Evolutionary conservation across 495 filamentous ascomycete species (phyloP), one percentile per base, ranked within the genome.

Genomic region (Hypoxylon fuscum): DNA sequence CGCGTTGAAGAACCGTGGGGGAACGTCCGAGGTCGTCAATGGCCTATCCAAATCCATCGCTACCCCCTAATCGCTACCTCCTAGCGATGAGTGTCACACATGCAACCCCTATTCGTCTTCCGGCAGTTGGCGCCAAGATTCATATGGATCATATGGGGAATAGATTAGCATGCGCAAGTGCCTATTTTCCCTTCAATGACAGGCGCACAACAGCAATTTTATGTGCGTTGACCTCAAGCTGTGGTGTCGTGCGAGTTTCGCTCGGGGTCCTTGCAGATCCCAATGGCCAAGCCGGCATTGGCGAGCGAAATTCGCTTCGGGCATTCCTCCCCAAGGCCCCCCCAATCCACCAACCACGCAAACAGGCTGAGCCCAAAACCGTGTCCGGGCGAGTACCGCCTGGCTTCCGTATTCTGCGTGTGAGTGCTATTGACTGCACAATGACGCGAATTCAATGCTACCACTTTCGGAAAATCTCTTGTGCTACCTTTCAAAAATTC

Each of bases 261-360:
- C 63, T 62, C 27, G 18, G 12, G 18, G 20, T 31, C 18, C 25
- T 66, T 66, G 63, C 52, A 57, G 63, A 66, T 66, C 63, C 38
- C 14, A 14, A 27, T 11, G 34, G 61, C 62, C 41, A 31, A 60
- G 47, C 57, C 63, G 57, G 57, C 35, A 57, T 1, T 32, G 11
- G 23, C 35, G 42, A 66, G 63, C 63, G 63, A 66, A 40, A 32
- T 47, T 66, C 63, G 63, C 63, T 55, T 52, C 23, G 17, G 52
- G 47, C 63, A 37, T 31, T 44, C 31, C 41, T 31, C 40, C 46
- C 56, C 46, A 7, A 35, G 29, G n/a, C 51, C 1, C 8, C 8
- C 29, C 62, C 50, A 54, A 46, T 59, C 42, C 42, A 45, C 21
- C 21, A 35, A 50, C 21, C 12, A 45, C 8, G 23, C 11, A 42